phyloP scores from a whole-genome alignment of 768 basidiomycete genomes.

The Coprinopsis cinerea region DNA sequence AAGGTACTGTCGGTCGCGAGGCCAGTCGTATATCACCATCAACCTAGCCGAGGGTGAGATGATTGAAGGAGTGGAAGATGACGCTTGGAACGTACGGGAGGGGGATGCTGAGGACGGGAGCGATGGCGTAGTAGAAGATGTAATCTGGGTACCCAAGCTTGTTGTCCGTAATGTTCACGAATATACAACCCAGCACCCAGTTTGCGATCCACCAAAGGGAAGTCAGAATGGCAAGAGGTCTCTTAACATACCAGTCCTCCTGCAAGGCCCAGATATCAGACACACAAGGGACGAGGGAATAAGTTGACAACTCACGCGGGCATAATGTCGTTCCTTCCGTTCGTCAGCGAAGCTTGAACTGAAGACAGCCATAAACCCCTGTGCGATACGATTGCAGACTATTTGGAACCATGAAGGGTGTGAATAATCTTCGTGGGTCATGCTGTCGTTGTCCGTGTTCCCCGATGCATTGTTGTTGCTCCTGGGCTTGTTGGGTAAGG shows the following conservation, averaged over 20 bases:
- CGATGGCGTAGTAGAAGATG: slow-evolving; percentile 49
- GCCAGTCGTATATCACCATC: slow-evolving; percentile 70
- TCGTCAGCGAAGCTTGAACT: slow-evolving; percentile 55
- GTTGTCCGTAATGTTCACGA: slow-evolving; percentile 35
- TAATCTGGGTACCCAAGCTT: slow-evolving; percentile 44
- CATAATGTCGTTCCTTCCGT: slow-evolving; percentile 39
- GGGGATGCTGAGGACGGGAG: slow-evolving; percentile 56
- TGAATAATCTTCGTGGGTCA: slow-evolving; percentile 19
- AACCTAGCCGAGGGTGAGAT: slow-evolving; percentile 23
- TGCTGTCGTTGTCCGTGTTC: slow-evolving; percentile 28
- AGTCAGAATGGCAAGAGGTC: slow-evolving; percentile 60
- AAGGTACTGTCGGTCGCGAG: slow-evolving; percentile 47
- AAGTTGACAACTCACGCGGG: slow-evolving; percentile 23
- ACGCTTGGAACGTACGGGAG: slow-evolving; percentile 35
- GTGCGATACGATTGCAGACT: slow-evolving; percentile 48
- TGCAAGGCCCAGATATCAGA: slow-evolving; percentile 19
- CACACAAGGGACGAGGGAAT: not conserved
- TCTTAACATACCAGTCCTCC: slow-evolving; percentile 72
- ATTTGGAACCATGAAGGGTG: slow-evolving; percentile 21
- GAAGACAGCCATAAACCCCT: slow-evolving; percentile 51
- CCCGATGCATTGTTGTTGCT: slow-evolving; percentile 30
- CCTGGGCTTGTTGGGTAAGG: slow-evolving; percentile 44
- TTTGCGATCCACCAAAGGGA: slow-evolving; percentile 59
- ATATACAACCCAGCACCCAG: slow-evolving; percentile 58
- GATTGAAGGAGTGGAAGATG: not conserved